phyloP scores from a whole-genome alignment of 2,329 filamentous ascomycete species.

The Dothideomycetes sp. region DNA sequence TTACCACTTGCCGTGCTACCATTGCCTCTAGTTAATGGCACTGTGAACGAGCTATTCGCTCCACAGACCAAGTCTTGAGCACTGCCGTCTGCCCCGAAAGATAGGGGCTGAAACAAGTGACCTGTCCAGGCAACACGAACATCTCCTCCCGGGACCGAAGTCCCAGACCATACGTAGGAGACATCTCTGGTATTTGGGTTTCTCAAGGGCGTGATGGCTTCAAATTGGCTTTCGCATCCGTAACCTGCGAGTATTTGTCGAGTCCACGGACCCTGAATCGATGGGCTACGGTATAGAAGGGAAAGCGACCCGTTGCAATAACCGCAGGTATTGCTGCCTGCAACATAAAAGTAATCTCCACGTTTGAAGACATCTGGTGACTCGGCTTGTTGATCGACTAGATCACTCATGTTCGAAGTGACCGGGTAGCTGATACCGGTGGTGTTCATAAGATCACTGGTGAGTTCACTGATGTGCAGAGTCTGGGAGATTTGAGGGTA shows the following conservation, averaged over 20 bases:
- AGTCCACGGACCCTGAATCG: conserved; percentile 20
- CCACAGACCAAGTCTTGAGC: conserved; percentile 19
- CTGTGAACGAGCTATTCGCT: conserved; percentile 15
- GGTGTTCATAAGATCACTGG: conserved; percentile 17
- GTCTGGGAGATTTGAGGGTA: conserved; percentile 22
- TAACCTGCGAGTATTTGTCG: conserved; percentile 21
- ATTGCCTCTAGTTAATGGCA: conserved; percentile 15
- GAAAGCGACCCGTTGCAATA: conserved; percentile 21
- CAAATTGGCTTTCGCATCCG: conserved; percentile 19
- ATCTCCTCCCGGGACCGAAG: conserved; percentile 17
- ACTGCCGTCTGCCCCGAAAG: conserved; percentile 17
- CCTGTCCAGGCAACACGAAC: conserved; percentile 18
- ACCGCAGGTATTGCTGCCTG: conserved; percentile 19
- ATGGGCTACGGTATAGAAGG: conserved; percentile 17
- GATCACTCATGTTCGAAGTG: conserved; percentile 13
- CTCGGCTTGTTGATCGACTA: conserved; percentile 20
- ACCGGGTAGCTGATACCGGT: conserved; percentile 18
- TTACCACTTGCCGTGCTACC: conserved; percentile 9
- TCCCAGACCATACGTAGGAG: conserved; percentile 20
- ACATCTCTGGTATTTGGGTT: conserved; percentile 14
- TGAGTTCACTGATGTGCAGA: conserved; percentile 18
- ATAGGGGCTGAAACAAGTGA: conserved; percentile 20
- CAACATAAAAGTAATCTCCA: conserved; percentile 17
- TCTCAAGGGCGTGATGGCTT: conserved; percentile 18
- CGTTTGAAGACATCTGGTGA: conserved; percentile 20